Percentiles rank a stretch among this genome's conserved stretches.
Evolutionary conservation across 495 filamentous ascomycete species (phyloP).

Genomic region (Trichocladium antarcticum): DNA sequence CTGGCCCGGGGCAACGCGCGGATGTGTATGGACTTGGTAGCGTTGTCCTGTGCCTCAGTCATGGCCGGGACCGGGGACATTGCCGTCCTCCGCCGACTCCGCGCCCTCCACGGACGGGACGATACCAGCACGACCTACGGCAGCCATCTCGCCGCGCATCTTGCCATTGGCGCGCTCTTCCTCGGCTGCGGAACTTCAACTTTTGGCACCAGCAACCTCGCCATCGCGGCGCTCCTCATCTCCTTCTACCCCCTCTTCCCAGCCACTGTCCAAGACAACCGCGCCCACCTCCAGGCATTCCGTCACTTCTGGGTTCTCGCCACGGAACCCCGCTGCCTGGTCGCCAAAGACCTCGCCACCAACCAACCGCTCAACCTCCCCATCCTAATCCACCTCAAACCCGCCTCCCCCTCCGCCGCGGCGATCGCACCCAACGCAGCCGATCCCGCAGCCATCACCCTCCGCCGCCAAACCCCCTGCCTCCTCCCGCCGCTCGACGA

Average conservation of each 20-base stretch:
- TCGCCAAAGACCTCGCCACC: slow-evolving; percentile 74
- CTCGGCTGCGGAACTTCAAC: slow-evolving; percentile 85
- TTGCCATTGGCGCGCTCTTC: slow-evolving; percentile 85
- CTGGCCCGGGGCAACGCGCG: slow-evolving; percentile 69
- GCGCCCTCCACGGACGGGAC: slow-evolving; percentile 78
- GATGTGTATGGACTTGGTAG: slow-evolving; percentile 80
- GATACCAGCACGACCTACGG: slow-evolving; percentile 80
- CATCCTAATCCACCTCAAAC: slow-evolving; percentile 39
- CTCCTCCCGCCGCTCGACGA: slow-evolving; percentile 69
- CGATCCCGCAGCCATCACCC: slow-evolving; percentile 9
- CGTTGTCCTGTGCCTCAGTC: slow-evolving; percentile 69
- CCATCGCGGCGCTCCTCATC: slow-evolving; percentile 74
- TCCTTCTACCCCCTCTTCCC: slow-evolving; percentile 94
- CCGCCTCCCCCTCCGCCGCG: slow-evolving; percentile 15
- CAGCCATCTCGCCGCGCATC: slow-evolving; percentile 83
- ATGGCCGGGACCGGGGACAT: slow-evolving; percentile 96
- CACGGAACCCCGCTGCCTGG: slow-evolving; percentile 75
- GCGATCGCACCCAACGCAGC: slow-evolving; percentile 4
- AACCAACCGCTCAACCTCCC: slow-evolving; percentile 65
- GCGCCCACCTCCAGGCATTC: slow-evolving; percentile 90
- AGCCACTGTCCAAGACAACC: slow-evolving; percentile 77
- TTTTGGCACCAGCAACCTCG: slow-evolving; percentile 78
- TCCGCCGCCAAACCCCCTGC: slow-evolving; percentile 52
- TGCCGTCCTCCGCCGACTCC: slow-evolving; percentile 73
- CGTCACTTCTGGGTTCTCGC: slow-evolving; percentile 96